A percentile compares a stretch with the other conserved stretches of the same genome.
Conservation (phyloP, 2,329 filamentous ascomycete species). For the Penicillium sp. region DNA sequence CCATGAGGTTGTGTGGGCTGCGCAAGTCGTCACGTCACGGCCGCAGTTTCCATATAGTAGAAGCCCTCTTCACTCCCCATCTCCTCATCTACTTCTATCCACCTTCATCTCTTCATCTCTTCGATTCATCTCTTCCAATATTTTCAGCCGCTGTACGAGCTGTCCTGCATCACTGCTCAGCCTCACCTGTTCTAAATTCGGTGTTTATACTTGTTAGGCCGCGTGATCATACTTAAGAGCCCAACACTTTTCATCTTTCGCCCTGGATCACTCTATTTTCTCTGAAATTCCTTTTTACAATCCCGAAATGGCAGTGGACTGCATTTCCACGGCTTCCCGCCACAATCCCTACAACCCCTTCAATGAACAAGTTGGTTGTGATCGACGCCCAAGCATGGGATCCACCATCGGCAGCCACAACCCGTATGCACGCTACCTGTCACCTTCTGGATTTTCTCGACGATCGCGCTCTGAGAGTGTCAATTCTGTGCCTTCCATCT, state of each 20-base stretch:
- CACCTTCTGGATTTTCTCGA: conserved; percentile 17
- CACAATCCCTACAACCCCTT: conserved; percentile 24
- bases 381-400: conserved; percentile 8
- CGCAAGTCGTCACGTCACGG: conserved; percentile 26
- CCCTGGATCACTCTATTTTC: neutral
- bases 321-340: conserved; percentile 24
- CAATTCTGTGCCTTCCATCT: conserved; percentile 22
- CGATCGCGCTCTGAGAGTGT: conserved; percentile 26
- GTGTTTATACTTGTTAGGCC: conserved; percentile 7
- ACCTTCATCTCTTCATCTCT: neutral
- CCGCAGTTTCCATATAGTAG: conserved; percentile 6
- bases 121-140: neutral
- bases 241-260: neutral
- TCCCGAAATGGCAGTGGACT: conserved; percentile 19
- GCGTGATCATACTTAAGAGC: conserved; percentile 9
- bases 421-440: conserved; percentile 30
- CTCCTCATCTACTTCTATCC: neutral
- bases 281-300: neutral
- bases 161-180: conserved; percentile 12
- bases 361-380: conserved; percentile 11
- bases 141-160: conserved; percentile 11
- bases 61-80: neutral
- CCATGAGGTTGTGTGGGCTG: neutral
- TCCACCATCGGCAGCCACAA: conserved; percentile 22
- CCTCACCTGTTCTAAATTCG: conserved; percentile 7